Conservation (phyloP, 1,139 yeast genomes). For the Taphrina pruni region DNA sequence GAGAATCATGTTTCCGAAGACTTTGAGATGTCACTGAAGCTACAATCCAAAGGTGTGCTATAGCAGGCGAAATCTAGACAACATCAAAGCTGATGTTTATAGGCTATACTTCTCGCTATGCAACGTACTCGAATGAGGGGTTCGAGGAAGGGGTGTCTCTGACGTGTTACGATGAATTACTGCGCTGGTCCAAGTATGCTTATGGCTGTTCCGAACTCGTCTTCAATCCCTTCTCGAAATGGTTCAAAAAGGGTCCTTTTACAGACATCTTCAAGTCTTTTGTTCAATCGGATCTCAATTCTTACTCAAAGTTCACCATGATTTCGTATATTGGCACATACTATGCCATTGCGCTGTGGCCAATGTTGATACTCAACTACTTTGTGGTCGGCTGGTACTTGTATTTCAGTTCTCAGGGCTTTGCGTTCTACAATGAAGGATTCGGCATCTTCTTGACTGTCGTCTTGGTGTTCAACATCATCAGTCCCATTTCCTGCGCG, state of each 20-base stretch:
- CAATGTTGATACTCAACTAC: slow-evolving; percentile 43
- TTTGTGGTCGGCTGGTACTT: slow-evolving; percentile 44
- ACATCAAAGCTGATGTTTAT: slow-evolving; percentile 6
- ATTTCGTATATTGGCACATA: slow-evolving; percentile 45
- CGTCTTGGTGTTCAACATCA: slow-evolving; percentile 43
- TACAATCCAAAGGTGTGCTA: slow-evolving; percentile 39
- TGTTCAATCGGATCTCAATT: slow-evolving; percentile 42
- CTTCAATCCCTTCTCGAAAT: slow-evolving; percentile 43
- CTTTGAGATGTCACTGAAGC: slow-evolving; percentile 45
- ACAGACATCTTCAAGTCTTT: slow-evolving; percentile 44
- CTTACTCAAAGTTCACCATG: slow-evolving; percentile 44
- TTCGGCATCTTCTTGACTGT: slow-evolving; percentile 42
- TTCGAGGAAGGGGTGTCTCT: slow-evolving; percentile 45
- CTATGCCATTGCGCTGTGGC: slow-evolving; percentile 44
- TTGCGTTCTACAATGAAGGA: slow-evolving; percentile 39
- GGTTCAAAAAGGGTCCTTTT: slow-evolving; percentile 42
- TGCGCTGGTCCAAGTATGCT: slow-evolving; percentile 45
- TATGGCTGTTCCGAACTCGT: slow-evolving; percentile 45
- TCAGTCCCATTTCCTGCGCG: slow-evolving; percentile 43
- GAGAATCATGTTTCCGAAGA: slow-evolving; percentile 45
- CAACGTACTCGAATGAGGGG: slow-evolving; percentile 43
- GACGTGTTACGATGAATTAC: slow-evolving; percentile 45
- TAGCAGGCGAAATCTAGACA: background rate
- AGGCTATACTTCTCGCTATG: slow-evolving; percentile 43
- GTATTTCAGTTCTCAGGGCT: slow-evolving; percentile 41